Base-by-base conservation (phyloP, 805 yeast genomes). In the Wickerhamiella kazuoi region DNA sequence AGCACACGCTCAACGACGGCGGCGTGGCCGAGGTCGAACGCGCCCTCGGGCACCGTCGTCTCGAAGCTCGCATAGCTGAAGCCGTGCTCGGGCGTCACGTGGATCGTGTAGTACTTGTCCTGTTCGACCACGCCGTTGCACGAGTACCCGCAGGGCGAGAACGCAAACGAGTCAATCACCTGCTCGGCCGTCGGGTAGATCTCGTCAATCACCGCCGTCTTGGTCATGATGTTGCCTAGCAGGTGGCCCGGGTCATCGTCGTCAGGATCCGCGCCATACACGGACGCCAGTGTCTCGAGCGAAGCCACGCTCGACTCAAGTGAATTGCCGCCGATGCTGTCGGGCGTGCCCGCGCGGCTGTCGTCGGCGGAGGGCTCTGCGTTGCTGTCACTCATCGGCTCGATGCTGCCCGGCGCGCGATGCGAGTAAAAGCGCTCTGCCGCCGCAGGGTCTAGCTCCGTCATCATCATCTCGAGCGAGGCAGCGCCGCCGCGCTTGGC, bases 31-130 rank as follows among this genome's bases (percentile, higher is more conserved):
- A 49, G 47, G 34, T 50, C 65, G 45, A 39, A 63, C 41, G 59
- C 45, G 36, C 46, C 49, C 9, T 71, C 61, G 6, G 79, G 76
- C 31, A 75, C 81, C 56, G 82, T 87, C 17, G 95, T 75, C 56
- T 90, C 97, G 57, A 90, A 90, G 8, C 94, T 80, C 3, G 97
- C 97, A 59, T 87, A 87, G 4, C 95, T 82, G 83, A 93, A 87
- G 29, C 87, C 94, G 18, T 65, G 56, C 55, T 90, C 97, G 0
- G 97, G 97, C 0, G 98, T 90, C 32, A 90, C 80, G 55, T 90
- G 97, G 42, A 86, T 65, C 7, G 96, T 87, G 54, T 79, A 79
- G 56, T 76, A 79, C 48, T 67, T 59, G 52, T 72, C 73, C 32
- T 66, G 70, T 34, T 72, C 64, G 34, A 79, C 56, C 30, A 86